Conservation (phyloP, 2,329 filamentous ascomycete species). For the Chaetomium olivaceum region DNA sequence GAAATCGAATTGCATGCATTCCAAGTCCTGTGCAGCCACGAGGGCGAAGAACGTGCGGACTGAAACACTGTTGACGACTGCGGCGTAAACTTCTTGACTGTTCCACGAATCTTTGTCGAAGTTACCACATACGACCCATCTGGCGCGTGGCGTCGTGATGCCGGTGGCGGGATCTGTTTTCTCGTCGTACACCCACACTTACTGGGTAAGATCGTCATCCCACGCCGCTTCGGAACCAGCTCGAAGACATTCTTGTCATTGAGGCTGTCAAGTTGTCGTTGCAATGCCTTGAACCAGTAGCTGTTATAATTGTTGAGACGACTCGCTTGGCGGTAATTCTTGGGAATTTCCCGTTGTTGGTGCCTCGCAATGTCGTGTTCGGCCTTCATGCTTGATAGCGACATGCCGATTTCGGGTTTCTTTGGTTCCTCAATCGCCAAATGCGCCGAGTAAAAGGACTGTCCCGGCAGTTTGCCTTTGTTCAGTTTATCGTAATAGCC, state of each 20-base stretch:
- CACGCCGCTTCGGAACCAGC: background rate
- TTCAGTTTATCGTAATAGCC: background rate
- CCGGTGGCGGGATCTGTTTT: background rate
- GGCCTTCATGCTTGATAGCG: background rate
- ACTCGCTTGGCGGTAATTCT: background rate
- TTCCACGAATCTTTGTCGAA: constrained; percentile 3
- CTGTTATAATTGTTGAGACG: background rate
- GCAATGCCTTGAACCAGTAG: background rate
- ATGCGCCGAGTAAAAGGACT: background rate
- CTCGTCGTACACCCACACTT: constrained; percentile 13
- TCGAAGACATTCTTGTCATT: background rate
- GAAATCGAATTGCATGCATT: constrained; percentile 4
- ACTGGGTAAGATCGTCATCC: background rate
- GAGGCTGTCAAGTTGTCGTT: background rate
- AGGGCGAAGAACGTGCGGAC: constrained; percentile 6
- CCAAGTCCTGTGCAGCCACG: background rate
- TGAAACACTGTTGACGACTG: background rate
- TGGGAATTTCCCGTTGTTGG: background rate
- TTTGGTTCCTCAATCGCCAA: background rate
- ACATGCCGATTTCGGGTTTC: background rate
- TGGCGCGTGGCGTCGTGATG: background rate
- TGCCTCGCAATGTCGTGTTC: background rate
- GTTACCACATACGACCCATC: constrained; percentile 12
- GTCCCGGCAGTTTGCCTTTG: background rate
- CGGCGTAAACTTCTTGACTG: background rate